Evolutionary conservation across 345 rosid genomes (phyloP), one percentile per base, ranked within the genome.

Genomic region (Geranium rotundifolium): DNA sequence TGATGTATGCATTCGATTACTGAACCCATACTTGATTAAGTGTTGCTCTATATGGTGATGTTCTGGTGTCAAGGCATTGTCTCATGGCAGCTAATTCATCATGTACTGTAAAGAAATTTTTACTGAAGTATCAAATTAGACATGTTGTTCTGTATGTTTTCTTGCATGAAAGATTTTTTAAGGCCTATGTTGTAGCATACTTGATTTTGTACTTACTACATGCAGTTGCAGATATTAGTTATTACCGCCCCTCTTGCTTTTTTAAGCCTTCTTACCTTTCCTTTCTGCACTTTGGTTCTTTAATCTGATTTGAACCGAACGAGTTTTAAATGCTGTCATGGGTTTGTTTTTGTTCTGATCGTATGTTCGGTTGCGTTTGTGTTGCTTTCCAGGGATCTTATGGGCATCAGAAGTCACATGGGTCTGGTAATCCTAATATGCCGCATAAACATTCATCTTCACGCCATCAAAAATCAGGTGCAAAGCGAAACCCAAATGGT

Each of bases 401-500:
- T 76, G 88, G 79, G 68, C 92, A 75, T 39, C 83, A 65, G 55
- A 88, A 84, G 63, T 65, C 86, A 4, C 77, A 81, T 69, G 79
- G 72, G 57, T 72, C 81, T 56, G 87, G 86, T 72, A 82, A 83
- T 71, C 64, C 67, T 23, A 87, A 84, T 69, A 66, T 74, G 64
- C 65, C 73, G 1, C 75, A 80, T 73, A 87, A 79, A 72, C 76
- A 82, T 74, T 73, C 80, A 30, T 67, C 86, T 59, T 64, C 69
- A 4, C 87, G 89, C 49, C 78, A 84, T 75, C 83, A 84, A 20
- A 93, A 77, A 68, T 67, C 85, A 56, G 90, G 88, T 54, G 59
- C 84, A 0, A 93, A 81, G 75, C 85, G 81, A 49, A 81, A 76
- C 73, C 74, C 80, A 58, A 83, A 75, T 69, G 73, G 70, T 14